A percentile compares a stretch with the other conserved stretches of the same genome.
Conservation (phyloP, 139 green algal species). For the Haematococcus lacustris region DNA sequence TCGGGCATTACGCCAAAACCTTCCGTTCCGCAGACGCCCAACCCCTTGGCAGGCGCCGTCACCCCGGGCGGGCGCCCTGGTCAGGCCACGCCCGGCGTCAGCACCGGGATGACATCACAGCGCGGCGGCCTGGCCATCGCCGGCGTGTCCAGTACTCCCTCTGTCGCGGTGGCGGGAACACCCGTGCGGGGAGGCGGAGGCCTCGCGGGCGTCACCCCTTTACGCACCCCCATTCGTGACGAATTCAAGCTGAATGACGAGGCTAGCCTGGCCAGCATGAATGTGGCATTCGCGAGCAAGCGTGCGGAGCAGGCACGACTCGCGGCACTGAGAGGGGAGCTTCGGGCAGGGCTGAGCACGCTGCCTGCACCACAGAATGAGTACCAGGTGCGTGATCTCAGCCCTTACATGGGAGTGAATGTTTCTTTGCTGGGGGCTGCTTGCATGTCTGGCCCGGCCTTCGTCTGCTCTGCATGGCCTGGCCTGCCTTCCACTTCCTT, state of each 20-base stretch:
- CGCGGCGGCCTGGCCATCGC: too few relatives aligned
- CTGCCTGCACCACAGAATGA: conserved; percentile 86
- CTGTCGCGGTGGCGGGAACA: too few relatives aligned
- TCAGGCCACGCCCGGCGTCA: too few relatives aligned
- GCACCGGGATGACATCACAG: too few relatives aligned
- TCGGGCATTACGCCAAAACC: conserved; percentile 59
- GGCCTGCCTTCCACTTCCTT: neutral
- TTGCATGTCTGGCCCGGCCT: neutral
- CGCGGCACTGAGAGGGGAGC: conserved; percentile 29
- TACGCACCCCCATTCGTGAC: conserved; percentile 62
- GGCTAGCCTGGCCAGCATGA: conserved; percentile 13
- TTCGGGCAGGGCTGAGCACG: conserved; percentile 55
- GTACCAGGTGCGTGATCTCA: conserved; percentile 10
- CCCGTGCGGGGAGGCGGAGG: too few relatives aligned
- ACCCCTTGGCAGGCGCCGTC: conserved; percentile 46
- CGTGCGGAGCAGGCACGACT: conserved; percentile 11
- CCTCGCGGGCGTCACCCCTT: conserved; percentile 30
- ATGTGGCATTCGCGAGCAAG: conserved; percentile 10
- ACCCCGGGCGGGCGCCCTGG: too few relatives aligned
- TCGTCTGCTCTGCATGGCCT: neutral
- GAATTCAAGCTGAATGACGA: conserved; percentile 80
- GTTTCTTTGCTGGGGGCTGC: neutral
- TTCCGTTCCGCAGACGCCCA: conserved; percentile 46
- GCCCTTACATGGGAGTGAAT: neutral
- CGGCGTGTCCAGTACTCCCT: too few relatives aligned